phyloP scores from a whole-genome alignment of 805 yeast species.

The Metschnikowia shivogae region DNA sequence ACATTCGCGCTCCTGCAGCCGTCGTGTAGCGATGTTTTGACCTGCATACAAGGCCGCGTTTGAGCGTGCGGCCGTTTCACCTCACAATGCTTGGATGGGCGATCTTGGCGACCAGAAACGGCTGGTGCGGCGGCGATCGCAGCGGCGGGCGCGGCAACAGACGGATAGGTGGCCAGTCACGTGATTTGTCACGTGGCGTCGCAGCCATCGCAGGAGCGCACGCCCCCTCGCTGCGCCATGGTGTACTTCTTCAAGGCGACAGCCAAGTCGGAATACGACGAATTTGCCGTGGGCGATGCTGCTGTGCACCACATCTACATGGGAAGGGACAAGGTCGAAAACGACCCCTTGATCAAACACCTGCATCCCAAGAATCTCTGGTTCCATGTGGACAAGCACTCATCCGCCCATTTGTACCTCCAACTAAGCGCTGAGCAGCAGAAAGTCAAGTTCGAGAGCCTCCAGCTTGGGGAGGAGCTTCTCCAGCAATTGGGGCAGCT shows the following conservation, averaged over 20 bases:
- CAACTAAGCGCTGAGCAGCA: constrained; percentile 48
- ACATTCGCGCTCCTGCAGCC: constrained; percentile 2
- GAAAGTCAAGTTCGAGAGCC: constrained; percentile 39
- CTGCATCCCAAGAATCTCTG: constrained; percentile 67
- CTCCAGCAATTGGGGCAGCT: constrained; percentile 57
- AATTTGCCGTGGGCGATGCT: constrained; percentile 18
- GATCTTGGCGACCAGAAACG: too few relatives aligned
- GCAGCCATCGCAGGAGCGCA: too few relatives aligned
- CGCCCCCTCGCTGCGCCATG: constrained; percentile 5
- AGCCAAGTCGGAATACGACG: constrained; percentile 11
- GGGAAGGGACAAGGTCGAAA: constrained; percentile 76
- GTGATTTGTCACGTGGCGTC: too few relatives aligned
- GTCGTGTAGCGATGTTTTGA: not conserved
- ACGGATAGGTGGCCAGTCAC: too few relatives aligned
- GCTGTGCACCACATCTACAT: constrained; percentile 40
- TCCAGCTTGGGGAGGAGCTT: constrained; percentile 39
- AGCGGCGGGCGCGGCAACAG: too few relatives aligned
- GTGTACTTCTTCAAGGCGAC: constrained; percentile 18
- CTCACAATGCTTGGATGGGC: too few relatives aligned
- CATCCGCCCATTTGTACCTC: constrained; percentile 75
- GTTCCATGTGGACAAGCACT: constrained; percentile 77
- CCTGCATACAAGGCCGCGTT: not conserved
- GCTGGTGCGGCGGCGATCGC: too few relatives aligned
- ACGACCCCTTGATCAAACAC: constrained; percentile 47
- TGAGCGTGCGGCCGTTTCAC: too few relatives aligned